Conservation (phyloP, 306 rosid species). For the Corylus heterophylla region DNA sequence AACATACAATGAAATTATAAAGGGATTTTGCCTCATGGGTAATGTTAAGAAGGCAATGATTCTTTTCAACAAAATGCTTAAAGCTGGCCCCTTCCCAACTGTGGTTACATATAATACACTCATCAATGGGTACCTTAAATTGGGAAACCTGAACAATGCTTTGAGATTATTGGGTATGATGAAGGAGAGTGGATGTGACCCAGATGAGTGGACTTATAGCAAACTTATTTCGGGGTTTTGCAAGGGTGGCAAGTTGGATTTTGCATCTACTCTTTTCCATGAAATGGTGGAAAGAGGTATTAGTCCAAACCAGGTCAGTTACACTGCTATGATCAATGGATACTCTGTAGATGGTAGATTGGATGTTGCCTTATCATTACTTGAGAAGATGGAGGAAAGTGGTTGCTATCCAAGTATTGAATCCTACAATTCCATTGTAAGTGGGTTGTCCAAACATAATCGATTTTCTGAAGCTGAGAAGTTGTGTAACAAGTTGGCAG, state of each 20-base stretch:
- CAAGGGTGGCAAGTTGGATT: conserved; percentile 22
- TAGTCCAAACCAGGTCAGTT: conserved; percentile 37
- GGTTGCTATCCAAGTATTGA: conserved; percentile 34
- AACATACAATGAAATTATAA: conserved; percentile 41
- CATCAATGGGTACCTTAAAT: conserved; percentile 26
- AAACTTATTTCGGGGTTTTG: conserved; percentile 44
- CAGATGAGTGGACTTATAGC: conserved; percentile 42
- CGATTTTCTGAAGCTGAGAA: conserved; percentile 31
- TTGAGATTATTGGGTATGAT: conserved; percentile 39
- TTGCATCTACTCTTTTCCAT: conserved; percentile 27
- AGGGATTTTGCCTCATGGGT: conserved; percentile 37
- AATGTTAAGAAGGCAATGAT: conserved; percentile 37
- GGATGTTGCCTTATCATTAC: conserved; percentile 34
- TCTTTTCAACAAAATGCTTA: conserved; percentile 44
- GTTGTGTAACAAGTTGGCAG: conserved; percentile 27
- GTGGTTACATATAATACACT: conserved; percentile 43
- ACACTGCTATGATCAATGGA: conserved; percentile 44
- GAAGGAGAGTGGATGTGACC: conserved; percentile 43
- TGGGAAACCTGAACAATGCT: conserved; percentile 38
- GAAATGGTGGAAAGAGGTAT: conserved; percentile 43
- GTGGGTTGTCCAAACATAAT: conserved; percentile 37
- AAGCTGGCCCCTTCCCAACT: conserved; percentile 37
- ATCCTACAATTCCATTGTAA: conserved; percentile 45
- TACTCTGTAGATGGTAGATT: conserved; percentile 32
- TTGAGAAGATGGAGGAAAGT: conserved; percentile 38